phyloP scores from a whole-genome alignment of 805 yeast genomes.

The Candida sakaeoensis region DNA sequence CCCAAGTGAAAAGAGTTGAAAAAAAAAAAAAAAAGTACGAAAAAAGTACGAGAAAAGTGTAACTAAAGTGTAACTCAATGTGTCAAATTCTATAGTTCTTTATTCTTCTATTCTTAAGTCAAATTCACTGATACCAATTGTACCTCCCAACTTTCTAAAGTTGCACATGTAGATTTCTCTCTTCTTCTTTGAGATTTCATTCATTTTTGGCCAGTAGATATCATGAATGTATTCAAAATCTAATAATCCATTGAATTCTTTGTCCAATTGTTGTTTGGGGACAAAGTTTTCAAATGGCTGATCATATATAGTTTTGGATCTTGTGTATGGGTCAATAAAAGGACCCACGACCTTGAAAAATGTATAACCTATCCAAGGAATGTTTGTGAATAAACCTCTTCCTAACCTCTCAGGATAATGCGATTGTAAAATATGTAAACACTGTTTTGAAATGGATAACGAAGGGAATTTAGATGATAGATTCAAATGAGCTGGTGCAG shows the following conservation, averaged over 20 bases:
- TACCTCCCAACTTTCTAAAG: constrained; percentile 42
- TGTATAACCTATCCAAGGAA: constrained; percentile 56
- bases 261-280: constrained; percentile 50
- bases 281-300: constrained; percentile 55
- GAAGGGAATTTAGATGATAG: constrained; percentile 46
- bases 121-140: constrained; percentile 52
- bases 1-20: neutral
- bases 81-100: constrained; percentile 1
- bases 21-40: constrained; percentile 1
- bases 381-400: constrained; percentile 49
- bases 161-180: constrained; percentile 30
- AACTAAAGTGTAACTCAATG: too few species aligned
- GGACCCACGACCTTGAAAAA: constrained; percentile 56
- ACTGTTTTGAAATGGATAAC: constrained; percentile 45
- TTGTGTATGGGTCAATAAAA: constrained; percentile 55
- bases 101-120: constrained; percentile 36
- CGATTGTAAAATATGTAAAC: constrained; percentile 49
- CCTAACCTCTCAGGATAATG: constrained; percentile 61
- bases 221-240: constrained; percentile 54
- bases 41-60: too few species aligned
- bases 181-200: constrained; percentile 37
- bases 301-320: constrained; percentile 54
- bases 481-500: constrained; percentile 36
- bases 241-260: constrained; percentile 45
- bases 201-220: constrained; percentile 51